Evolutionary conservation across 352 stramenopile species (phyloP), one percentile per base, ranked within the genome.

Genomic region (Pythium insidiosum): DNA sequence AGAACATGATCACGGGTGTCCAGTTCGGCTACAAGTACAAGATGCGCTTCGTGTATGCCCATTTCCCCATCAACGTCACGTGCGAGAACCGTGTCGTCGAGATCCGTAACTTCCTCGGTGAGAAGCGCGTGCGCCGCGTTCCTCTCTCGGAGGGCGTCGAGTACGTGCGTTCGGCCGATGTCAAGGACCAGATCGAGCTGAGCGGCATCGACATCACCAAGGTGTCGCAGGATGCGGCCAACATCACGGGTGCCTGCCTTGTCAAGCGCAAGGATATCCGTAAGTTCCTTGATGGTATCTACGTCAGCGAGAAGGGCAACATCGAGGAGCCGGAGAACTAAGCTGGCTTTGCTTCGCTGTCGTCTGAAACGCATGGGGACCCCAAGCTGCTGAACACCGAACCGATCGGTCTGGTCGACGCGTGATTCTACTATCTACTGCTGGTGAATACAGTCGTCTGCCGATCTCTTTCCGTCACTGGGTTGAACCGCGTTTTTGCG

Each of bases 251-350:
- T 65, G 64, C 75, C 51, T 90, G 77, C 47, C 65, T 93, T 29
- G 80, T 93, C 53, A 78, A 82, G 58, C 68, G 73, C 60, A 93
- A 90, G 73, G 80, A 93, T 93, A 98, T 99, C 70, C 96, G 96
- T 97, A 99, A 99, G 84, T 99, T 99, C 85, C 83, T 99, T 38
- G 97, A 99, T 72, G 97, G 96, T 96, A 99, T 99, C 71, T 99
- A 99, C 82, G 96, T 99, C 42, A 97, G 81, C 33, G 95, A 99
- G 67, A 98, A 98, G 84, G 76, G 63, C 63, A 66, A 93, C 69
- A 84, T 86, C 52, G 66, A 88, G 62, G 65, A 74, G 40, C 60
- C 62, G 41, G 67, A 77, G 37, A n/a, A n/a, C n/a, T 86, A 88
- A 84, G 50, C 36, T n/a, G n/a, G 50, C 9, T n/a, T 13, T 37